Percentiles rank a stretch among this genome's conserved stretches.
Conservation (phyloP, 176 grass and related monocot species). For the Poa annua region DNA sequence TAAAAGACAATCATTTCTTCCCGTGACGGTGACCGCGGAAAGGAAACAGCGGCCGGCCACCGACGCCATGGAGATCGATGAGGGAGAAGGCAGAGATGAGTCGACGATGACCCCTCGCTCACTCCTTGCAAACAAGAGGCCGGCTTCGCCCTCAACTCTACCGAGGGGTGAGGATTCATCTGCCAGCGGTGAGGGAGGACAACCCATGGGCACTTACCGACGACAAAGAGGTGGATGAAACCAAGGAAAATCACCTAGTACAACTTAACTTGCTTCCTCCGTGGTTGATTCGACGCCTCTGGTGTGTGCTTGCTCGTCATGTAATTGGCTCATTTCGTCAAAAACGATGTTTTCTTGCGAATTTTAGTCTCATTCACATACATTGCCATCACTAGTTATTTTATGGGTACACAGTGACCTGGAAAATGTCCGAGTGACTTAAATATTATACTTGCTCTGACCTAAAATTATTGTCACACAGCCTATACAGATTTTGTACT, state of each 20-base stretch:
- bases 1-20: too few relatives aligned
- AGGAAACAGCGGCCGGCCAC: too few relatives aligned
- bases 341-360: background rate
- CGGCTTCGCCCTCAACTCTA: background rate
- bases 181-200: background rate
- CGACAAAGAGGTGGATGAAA: background rate
- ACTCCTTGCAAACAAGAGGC: constrained; percentile 17
- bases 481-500: too few relatives aligned
- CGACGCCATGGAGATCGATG: constrained; percentile 4
- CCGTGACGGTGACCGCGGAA: too few relatives aligned
- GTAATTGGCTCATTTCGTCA: background rate
- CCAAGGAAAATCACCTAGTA: background rate
- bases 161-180: too few relatives aligned
- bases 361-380: background rate
- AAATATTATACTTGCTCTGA: too few relatives aligned
- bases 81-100: background rate
- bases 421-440: too few relatives aligned
- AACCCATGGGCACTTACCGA: background rate
- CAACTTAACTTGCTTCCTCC: background rate
- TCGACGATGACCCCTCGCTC: background rate
- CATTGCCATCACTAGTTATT: background rate
- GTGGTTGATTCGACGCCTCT: background rate
- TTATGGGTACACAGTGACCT: too few relatives aligned
- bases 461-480: too few relatives aligned
- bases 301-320: background rate